Percentiles rank a stretch among this genome's conserved stretches.
phyloP scores from a whole-genome alignment of 495 filamentous ascomycete genomes.

The Penicillium tannophilum region DNA sequence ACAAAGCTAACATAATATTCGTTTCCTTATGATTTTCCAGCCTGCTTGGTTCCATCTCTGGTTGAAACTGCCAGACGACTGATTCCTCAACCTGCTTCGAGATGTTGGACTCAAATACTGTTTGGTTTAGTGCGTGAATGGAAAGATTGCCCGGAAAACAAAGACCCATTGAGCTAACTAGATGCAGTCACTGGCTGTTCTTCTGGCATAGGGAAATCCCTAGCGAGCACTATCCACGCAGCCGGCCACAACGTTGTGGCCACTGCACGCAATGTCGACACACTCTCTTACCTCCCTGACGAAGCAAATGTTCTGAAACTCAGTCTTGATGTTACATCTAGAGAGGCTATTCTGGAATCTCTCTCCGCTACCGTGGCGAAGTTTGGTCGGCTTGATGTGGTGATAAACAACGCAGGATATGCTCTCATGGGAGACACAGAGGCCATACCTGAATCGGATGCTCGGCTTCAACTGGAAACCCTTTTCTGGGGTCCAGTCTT shows the following conservation, averaged over 20 bases:
- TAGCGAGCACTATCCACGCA: conserved; percentile 39
- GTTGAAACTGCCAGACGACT: no score
- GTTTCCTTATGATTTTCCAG: no score
- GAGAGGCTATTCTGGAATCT: conserved; percentile 22
- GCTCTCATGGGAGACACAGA: conserved; percentile 49
- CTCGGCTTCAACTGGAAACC: conserved; percentile 49
- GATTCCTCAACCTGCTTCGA: no score
- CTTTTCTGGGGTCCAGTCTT: conserved; percentile 57
- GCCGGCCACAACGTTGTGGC: conserved; percentile 48
- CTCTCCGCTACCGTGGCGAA: conserved; percentile 34
- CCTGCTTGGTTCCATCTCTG: no score
- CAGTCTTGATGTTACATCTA: conserved; percentile 7
- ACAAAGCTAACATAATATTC: no score
- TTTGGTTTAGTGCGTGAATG: conserved; percentile 5
- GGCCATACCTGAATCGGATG: conserved; percentile 37
- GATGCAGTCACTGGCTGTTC: conserved; percentile 27
- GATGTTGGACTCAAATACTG: conserved; percentile 32
- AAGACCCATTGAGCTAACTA: no score
- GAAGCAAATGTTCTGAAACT: conserved; percentile 41
- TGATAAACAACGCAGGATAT: conserved; percentile 40
- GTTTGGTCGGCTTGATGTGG: conserved; percentile 32
- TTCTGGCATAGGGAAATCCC: conserved; percentile 40
- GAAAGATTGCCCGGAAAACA: no score
- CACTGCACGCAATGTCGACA: conserved; percentile 40
- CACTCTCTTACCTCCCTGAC: conserved; percentile 38